Evolutionary conservation across 2,329 filamentous ascomycete species (phyloP).

Genomic region (Ascochyta lentis): DNA sequence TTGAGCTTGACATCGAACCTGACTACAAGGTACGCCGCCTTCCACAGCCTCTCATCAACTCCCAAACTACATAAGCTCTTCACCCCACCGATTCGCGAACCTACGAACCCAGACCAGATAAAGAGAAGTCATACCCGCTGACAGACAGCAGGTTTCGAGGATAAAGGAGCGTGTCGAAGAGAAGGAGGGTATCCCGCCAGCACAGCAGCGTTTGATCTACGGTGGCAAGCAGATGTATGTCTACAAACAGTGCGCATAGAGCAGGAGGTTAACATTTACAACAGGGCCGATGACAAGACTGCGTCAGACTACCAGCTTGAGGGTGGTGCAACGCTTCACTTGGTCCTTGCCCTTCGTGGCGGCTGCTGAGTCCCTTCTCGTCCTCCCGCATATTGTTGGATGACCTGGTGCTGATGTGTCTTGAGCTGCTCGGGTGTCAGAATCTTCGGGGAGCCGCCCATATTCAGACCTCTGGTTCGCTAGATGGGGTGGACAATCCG

Average conservation of each 20-base stretch:
- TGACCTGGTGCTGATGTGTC: conserved; percentile 1
- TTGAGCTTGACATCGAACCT: conserved; percentile 95
- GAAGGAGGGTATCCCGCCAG: conserved; percentile 97
- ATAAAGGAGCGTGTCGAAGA: conserved; percentile 99
- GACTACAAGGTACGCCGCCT: conserved; percentile 79
- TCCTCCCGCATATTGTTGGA: neutral
- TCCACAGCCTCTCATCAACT: neutral
- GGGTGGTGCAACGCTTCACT: conserved; percentile 89
- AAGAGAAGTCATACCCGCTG: conserved; percentile 7
- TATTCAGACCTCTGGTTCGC: neutral
- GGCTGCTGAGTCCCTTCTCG: conserved; percentile 54
- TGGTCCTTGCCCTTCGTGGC: conserved; percentile 92
- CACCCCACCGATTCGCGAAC: neutral
- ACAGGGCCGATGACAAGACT: conserved; percentile 92
- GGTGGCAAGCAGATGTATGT: conserved; percentile 95
- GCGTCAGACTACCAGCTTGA: conserved; percentile 89
- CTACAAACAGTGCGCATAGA: neutral
- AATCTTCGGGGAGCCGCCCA: neutral
- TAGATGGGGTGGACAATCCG: neutral
- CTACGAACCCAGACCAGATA: neutral
- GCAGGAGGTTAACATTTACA: conserved; percentile 11
- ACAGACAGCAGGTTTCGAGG: conserved; percentile 72
- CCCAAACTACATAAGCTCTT: neutral
- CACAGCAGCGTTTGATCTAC: conserved; percentile 94
- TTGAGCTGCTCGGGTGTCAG: neutral